These are phyloP conservation scores for Bipolaris victoriae DNA, from an alignment of 2,329 filamentous ascomycete species.

Conservation along the genomic window DNA sequence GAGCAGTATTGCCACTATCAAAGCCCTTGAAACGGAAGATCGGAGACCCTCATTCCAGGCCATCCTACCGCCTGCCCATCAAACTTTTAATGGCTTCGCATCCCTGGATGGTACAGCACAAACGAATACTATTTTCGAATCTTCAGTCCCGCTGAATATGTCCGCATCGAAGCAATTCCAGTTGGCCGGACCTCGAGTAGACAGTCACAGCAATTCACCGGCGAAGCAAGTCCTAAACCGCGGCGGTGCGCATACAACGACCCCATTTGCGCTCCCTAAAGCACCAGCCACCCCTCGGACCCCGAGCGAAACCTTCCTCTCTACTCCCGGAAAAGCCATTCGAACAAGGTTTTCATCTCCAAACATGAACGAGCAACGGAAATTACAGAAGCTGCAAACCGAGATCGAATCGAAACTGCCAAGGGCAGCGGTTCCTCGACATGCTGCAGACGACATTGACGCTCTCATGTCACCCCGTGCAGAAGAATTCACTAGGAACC, in stretches of 20 bases:
- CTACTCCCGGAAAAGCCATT: slow-evolving; percentile 40
- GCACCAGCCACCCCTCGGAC: slow-evolving; percentile 25
- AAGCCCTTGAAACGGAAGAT: slow-evolving; percentile 29
- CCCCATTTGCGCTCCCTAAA: slow-evolving; percentile 13
- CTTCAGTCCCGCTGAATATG: slow-evolving; percentile 16
- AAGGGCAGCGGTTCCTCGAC: slow-evolving; percentile 31
- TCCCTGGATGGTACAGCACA: slow-evolving; percentile 46
- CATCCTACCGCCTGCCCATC: slow-evolving; percentile 43
- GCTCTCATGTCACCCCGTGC: slow-evolving; percentile 73
- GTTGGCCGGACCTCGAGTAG: slow-evolving; percentile 25
- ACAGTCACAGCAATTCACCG: slow-evolving; percentile 33
- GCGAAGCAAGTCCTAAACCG: slow-evolving; percentile 19
- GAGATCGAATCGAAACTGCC: slow-evolving; percentile 49
- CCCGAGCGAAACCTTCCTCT: slow-evolving; percentile 31
- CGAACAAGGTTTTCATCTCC: slow-evolving; percentile 50
- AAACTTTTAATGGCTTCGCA: slow-evolving; percentile 44
- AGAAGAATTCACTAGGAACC: slow-evolving; percentile 70
- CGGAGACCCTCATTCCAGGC: slow-evolving; percentile 47
- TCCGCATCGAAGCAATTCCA: slow-evolving; percentile 19
- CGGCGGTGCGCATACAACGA: slow-evolving; percentile 18
- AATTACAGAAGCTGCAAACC: slow-evolving; percentile 49
- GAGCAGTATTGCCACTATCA: slow-evolving; percentile 23
- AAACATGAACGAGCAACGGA: slow-evolving; percentile 47
- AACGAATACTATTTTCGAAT: slow-evolving; percentile 26
- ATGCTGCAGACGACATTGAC: slow-evolving; percentile 52